phyloP scores from a whole-genome alignment of 257 asterid genomes.

The Capsicum rhomboideum region DNA sequence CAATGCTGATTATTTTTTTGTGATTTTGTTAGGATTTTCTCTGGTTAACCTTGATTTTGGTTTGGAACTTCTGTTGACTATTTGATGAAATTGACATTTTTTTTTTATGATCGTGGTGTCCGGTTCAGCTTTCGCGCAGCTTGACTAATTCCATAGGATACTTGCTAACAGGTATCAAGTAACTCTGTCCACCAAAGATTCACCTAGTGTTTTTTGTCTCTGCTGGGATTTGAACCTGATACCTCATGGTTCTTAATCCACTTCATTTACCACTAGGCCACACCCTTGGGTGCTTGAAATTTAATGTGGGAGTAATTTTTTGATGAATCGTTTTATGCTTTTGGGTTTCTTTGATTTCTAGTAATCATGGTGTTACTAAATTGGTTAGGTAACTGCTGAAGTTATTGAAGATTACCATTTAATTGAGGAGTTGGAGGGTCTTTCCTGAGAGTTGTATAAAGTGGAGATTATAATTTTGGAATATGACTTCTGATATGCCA shows the following conservation, averaged over 20 bases:
- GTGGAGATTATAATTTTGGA: not conserved
- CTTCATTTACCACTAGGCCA: no score
- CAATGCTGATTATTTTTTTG: not conserved
- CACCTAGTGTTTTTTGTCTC: no score
- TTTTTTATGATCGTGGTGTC: no score
- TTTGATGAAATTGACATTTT: not conserved
- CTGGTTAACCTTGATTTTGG: not conserved
- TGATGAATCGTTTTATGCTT: no score
- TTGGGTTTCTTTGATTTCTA: not conserved
- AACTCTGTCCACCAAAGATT: no score
- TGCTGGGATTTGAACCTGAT: no score
- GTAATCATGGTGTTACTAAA: not conserved
- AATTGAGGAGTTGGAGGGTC: slow-evolving; percentile 11
- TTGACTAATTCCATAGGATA: no score
- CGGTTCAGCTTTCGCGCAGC: no score
- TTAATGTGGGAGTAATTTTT: not conserved
- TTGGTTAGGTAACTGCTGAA: not conserved
- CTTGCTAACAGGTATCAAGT: no score
- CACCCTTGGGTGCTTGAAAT: no score
- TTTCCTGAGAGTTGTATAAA: not conserved
- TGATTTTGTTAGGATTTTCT: not conserved
- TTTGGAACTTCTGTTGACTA: not conserved
- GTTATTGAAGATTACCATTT: not conserved
- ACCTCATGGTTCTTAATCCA: no score
- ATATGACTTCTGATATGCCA: slow-evolving; percentile 60